phyloP scores from a whole-genome alignment of 2,329 filamentous ascomycete genomes.

The Alternaria consortialis region DNA sequence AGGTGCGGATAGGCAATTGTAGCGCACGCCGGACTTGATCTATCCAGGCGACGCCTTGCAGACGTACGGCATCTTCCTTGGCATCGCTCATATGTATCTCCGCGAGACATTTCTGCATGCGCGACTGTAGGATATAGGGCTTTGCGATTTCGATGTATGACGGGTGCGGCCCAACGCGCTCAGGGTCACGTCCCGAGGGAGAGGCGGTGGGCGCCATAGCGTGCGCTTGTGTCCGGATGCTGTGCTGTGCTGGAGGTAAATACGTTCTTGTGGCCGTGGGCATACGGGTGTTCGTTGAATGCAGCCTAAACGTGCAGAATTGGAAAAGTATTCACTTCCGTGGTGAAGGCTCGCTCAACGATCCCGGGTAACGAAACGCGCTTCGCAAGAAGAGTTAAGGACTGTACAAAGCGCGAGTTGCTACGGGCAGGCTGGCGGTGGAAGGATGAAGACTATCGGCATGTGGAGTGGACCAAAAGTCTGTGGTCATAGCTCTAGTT shows the following conservation, averaged over 20 bases:
- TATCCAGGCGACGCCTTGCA: constrained; percentile 90
- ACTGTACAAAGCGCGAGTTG: neutral
- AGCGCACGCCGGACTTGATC: constrained; percentile 82
- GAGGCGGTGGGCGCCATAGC: constrained; percentile 46
- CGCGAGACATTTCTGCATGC: constrained; percentile 76
- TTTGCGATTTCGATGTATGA: constrained; percentile 71
- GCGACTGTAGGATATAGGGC: constrained; percentile 84
- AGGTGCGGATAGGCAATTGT: constrained; percentile 87
- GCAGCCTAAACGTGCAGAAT: neutral
- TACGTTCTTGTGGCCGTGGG: neutral
- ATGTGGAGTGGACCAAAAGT: constrained; percentile 22
- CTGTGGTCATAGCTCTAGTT: constrained; percentile 32
- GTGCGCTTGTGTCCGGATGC: neutral
- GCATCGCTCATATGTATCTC: constrained; percentile 76
- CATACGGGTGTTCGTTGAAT: neutral
- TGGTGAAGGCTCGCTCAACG: neutral
- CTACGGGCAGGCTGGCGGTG: neutral
- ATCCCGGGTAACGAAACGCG: neutral
- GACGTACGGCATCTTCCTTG: constrained; percentile 79
- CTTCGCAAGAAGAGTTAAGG: neutral
- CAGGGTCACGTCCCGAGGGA: constrained; percentile 33
- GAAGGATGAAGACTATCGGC: constrained; percentile 1
- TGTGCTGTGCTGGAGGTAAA: neutral
- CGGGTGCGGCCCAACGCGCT: constrained; percentile 63
- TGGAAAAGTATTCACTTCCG: neutral